Conservation (phyloP, 768 basidiomycete genomes). For the Boletus sp. region DNA sequence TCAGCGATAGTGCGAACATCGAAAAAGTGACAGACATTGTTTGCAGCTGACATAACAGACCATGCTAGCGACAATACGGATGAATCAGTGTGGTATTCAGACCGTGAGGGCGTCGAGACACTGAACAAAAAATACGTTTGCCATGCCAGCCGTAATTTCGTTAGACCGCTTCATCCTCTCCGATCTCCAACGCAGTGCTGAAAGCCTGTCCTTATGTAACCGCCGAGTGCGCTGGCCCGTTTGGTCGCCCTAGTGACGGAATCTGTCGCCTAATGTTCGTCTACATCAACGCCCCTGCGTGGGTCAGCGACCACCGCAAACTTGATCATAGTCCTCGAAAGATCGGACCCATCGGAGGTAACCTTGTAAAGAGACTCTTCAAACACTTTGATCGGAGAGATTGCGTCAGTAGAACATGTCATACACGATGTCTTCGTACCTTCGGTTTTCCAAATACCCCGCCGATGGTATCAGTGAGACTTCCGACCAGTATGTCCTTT, state of each 20-base stretch:
- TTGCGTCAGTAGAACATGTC: not conserved
- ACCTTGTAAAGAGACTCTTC: not conserved
- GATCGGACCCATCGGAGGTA: not conserved
- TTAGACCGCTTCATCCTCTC: not conserved
- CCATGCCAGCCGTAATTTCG: not conserved
- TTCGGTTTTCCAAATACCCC: not conserved
- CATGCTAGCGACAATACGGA: not conserved
- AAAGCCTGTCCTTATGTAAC: not conserved
- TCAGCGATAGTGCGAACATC: not conserved
- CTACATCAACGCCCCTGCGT: not conserved
- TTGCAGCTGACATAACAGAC: not conserved
- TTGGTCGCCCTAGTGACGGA: not conserved
- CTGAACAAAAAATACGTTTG: not conserved
- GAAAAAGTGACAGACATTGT: not conserved
- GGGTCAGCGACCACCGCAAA: not conserved
- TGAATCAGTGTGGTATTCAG: conserved; percentile 1
- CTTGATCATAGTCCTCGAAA: not conserved
- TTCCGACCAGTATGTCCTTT: not conserved
- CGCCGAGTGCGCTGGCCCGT: not conserved
- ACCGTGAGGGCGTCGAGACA: not conserved
- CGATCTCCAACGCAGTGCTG: not conserved
- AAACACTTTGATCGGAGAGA: not conserved
- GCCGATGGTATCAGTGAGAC: not conserved
- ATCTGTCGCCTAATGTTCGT: not conserved
- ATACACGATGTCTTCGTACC: not conserved